A percentile compares a stretch with the other conserved stretches of the same genome.
phyloP scores from a whole-genome alignment of 1,284 basidiomycete genomes.

The Lentinus polychrous region DNA sequence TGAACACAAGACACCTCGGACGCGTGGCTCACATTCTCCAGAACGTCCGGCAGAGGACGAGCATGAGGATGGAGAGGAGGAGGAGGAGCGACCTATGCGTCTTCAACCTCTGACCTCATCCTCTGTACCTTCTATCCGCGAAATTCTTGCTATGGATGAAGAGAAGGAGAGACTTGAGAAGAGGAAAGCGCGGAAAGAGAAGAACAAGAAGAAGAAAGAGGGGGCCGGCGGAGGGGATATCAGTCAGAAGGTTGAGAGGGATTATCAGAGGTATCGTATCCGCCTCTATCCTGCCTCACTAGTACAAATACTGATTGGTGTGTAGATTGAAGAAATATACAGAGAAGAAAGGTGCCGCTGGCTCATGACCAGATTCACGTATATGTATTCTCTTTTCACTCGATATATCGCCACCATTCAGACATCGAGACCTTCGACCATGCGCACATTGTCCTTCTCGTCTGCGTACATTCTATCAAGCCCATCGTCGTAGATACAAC shows the following conservation, averaged over 20 bases:
- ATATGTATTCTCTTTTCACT: no score
- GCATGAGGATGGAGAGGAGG: slow-evolving; percentile 28
- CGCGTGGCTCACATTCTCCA: slow-evolving; percentile 3
- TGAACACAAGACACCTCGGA: slow-evolving; percentile 8
- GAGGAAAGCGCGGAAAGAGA: slow-evolving; percentile 66
- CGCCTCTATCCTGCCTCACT: not conserved
- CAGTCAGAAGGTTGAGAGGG: slow-evolving; percentile 30
- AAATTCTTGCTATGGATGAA: slow-evolving; percentile 71
- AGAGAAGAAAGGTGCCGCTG: no score
- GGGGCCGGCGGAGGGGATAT: slow-evolving; percentile 11
- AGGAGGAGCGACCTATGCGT: slow-evolving; percentile 38
- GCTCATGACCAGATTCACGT: no score
- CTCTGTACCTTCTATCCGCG: slow-evolving; percentile 71
- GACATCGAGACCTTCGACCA: no score
- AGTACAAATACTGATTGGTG: no score
- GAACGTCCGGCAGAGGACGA: slow-evolving; percentile 16
- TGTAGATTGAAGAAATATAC: no score
- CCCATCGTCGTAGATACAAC: no score
- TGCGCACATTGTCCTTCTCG: no score
- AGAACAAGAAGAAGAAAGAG: slow-evolving; percentile 39
- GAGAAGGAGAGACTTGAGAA: slow-evolving; percentile 58
- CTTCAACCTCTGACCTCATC: slow-evolving; percentile 70
- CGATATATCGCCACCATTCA: no score
- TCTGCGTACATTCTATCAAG: no score
- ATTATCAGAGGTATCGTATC: slow-evolving; percentile 40